phyloP scores from a whole-genome alignment of 257 asterid species.

The Solanum habrochaites region DNA sequence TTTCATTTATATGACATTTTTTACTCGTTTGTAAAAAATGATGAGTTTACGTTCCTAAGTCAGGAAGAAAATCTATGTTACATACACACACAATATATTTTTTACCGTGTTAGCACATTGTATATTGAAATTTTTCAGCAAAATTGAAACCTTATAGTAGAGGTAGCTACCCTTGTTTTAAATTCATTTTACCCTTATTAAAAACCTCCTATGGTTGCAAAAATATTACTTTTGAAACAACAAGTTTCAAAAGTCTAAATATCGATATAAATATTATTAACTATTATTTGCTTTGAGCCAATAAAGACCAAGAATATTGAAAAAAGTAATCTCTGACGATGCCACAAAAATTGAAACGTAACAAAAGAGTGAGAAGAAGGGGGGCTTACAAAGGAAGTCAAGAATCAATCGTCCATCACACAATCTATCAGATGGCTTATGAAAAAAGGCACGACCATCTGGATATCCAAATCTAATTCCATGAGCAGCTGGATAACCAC shows the following conservation, averaged over 20 bases:
- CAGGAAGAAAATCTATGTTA: background rate
- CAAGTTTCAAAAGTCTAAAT: background rate
- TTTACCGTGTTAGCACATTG: background rate
- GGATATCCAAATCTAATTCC: slow-evolving; percentile 22
- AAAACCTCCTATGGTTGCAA: background rate
- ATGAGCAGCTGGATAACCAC: slow-evolving; percentile 26
- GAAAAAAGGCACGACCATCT: slow-evolving; percentile 27
- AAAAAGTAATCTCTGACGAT: no score
- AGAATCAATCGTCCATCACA: slow-evolving; percentile 13
- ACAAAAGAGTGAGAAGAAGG: background rate
- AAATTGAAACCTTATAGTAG: background rate
- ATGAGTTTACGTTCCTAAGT: no score
- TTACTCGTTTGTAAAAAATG: no score
- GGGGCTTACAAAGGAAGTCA: slow-evolving; percentile 27
- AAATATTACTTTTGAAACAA: background rate
- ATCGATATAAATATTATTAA: background rate
- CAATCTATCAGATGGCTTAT: slow-evolving; percentile 7
- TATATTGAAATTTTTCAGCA: background rate
- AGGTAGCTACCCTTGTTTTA: background rate
- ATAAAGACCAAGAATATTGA: no score
- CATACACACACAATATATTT: background rate
- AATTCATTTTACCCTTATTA: background rate
- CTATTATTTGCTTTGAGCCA: background rate
- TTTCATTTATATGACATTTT: no score
- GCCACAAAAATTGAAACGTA: background rate